phyloP scores from a whole-genome alignment of 1,139 yeast genomes.

The Candida pseudocylindracea region DNA sequence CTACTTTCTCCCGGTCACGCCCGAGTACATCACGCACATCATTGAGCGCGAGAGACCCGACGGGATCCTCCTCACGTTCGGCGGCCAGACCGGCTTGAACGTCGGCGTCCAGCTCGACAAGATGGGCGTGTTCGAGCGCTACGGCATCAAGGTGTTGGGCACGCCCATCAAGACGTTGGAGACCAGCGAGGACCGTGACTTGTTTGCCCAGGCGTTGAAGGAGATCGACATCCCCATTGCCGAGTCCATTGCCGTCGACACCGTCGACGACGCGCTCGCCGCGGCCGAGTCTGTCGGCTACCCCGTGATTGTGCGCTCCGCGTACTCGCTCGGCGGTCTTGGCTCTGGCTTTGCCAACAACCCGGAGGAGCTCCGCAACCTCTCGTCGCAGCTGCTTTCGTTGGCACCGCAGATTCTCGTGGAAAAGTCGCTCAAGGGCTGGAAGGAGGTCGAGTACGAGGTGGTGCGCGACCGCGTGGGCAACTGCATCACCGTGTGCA shows the following conservation, averaged over 20 bases:
- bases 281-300: conserved; percentile 83
- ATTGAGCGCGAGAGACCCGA: conserved; percentile 94
- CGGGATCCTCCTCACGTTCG: conserved; percentile 85
- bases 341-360: conserved; percentile 94
- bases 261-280: conserved; percentile 72
- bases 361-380: conserved; percentile 59
- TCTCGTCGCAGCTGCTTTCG: conserved; percentile 75
- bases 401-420: conserved; percentile 88
- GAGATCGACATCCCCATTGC: conserved; percentile 93
- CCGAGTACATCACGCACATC: conserved; percentile 84
- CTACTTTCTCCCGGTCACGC: conserved; percentile 87
- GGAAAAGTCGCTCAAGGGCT: conserved; percentile 91
- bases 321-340: conserved; percentile 91
- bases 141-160: conserved; percentile 85
- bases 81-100: conserved; percentile 95
- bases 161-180: conserved; percentile 90
- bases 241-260: conserved; percentile 85
- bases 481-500: conserved; percentile 96
- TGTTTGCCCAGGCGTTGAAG: conserved; percentile 83
- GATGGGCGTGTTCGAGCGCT: conserved; percentile 82
- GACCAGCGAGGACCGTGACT: conserved; percentile 93
- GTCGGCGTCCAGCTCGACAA: conserved; percentile 90
- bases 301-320: conserved; percentile 95
- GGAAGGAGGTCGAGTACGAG: conserved; percentile 98
- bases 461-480: conserved; percentile 94